Conservation (phyloP, 768 basidiomycete genomes). For the Leccinum subgranulosum region DNA sequence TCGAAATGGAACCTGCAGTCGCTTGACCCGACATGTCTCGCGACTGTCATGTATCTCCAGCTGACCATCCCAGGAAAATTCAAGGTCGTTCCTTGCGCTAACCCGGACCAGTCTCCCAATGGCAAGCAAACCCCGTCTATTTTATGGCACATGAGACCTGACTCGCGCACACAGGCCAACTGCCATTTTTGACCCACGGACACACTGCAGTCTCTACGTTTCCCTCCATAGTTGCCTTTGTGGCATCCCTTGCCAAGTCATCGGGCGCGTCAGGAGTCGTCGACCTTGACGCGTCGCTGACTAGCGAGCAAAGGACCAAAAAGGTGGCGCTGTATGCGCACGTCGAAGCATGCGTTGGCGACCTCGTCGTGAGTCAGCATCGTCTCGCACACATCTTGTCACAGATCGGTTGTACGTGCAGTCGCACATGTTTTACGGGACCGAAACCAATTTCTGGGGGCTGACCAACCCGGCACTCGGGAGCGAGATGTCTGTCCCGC, state of each 20-base stretch:
- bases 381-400: neutral
- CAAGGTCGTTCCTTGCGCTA: constrained; percentile 54
- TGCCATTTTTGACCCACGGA: constrained; percentile 68
- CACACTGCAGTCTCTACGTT: constrained; percentile 49
- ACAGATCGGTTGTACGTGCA: constrained; percentile 26
- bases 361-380: constrained; percentile 57
- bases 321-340: constrained; percentile 63
- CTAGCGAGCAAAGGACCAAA: constrained; percentile 47
- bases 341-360: constrained; percentile 61
- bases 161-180: constrained; percentile 48
- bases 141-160: neutral
- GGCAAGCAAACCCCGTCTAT: constrained; percentile 42
- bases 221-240: constrained; percentile 62
- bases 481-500: constrained; percentile 59
- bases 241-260: constrained; percentile 45
- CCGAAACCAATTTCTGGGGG: constrained; percentile 57
- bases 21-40: constrained; percentile 62
- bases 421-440: constrained; percentile 64
- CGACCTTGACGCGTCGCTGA: constrained; percentile 50
- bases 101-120: constrained; percentile 70
- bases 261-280: constrained; percentile 28
- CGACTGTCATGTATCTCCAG: constrained; percentile 67
- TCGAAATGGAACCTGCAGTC: constrained; percentile 62
- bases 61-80: constrained; percentile 67
- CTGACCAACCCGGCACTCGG: constrained; percentile 55